Conservation (phyloP, 2,329 filamentous ascomycete species). For the Beauveria brongniartii region DNA sequence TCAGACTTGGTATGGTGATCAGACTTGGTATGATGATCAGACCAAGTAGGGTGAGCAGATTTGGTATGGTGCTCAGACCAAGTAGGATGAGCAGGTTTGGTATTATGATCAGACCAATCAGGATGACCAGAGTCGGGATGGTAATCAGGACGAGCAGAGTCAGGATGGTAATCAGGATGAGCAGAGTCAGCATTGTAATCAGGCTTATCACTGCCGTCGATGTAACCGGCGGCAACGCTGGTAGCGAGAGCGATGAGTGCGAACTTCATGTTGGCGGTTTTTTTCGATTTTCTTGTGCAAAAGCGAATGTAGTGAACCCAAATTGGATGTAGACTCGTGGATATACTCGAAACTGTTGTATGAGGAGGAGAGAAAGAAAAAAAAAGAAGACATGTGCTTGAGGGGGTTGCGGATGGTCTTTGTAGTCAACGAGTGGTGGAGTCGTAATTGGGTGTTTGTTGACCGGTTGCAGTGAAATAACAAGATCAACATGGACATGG, state of each 20-base stretch:
- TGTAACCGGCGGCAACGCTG: neutral
- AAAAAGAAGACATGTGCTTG: neutral
- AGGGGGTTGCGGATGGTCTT: slow-evolving; percentile 4
- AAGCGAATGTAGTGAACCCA: slow-evolving; percentile 10
- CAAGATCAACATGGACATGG: neutral
- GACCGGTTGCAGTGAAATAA: neutral
- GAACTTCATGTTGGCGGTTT: slow-evolving; percentile 7
- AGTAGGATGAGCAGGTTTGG: too few relatives aligned
- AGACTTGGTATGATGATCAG: too few relatives aligned
- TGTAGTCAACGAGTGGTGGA: slow-evolving; percentile 5
- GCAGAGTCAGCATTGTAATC: too few relatives aligned
- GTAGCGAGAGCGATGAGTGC: slow-evolving; percentile 8
- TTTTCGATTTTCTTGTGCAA: neutral
- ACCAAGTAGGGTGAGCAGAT: too few relatives aligned
- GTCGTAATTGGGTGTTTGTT: neutral
- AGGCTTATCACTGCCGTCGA: too few relatives aligned
- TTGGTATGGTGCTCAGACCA: too few relatives aligned
- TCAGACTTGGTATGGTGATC: too few relatives aligned
- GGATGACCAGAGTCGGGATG: too few relatives aligned
- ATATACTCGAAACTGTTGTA: neutral
- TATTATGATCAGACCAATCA: too few relatives aligned
- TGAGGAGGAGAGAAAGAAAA: neutral
- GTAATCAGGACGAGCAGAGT: too few relatives aligned
- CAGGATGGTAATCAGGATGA: too few relatives aligned
- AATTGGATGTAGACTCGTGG: neutral